Evolutionary conservation across 495 filamentous ascomycete genomes (phyloP).

Genomic region (Terfezia claveryi): DNA sequence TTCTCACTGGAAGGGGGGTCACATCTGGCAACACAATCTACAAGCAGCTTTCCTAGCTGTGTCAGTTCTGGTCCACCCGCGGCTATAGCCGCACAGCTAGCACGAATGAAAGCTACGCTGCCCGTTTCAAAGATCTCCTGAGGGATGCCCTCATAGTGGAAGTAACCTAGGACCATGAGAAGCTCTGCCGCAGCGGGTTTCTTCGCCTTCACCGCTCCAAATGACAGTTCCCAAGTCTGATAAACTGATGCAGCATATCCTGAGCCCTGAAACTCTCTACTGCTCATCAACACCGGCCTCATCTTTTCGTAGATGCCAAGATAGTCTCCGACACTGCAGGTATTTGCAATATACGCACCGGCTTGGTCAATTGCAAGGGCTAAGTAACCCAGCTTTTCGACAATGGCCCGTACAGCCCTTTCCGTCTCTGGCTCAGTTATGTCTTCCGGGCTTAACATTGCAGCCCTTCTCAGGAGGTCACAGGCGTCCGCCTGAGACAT

Average conservation of each 20-base stretch:
- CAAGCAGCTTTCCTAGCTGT: no score
- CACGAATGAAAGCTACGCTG: no score
- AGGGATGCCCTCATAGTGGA: not conserved
- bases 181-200: not conserved
- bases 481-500: not conserved
- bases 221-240: conserved; percentile 7
- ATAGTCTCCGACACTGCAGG: conserved; percentile 1
- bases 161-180: not conserved
- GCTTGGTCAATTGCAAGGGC: conserved; percentile 8
- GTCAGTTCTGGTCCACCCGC: no score
- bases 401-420: not conserved
- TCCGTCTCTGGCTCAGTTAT: not conserved
- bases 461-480: not conserved
- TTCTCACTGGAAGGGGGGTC: no score
- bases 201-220: not conserved
- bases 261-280: not conserved
- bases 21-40: no score
- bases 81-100: no score
- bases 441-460: not conserved
- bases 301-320: not conserved
- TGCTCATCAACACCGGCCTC: not conserved
- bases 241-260: conserved; percentile 1
- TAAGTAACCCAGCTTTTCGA: conserved; percentile 1
- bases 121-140: not conserved
- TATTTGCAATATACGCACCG: conserved; percentile 5